phyloP scores from a whole-genome alignment of 768 basidiomycete genomes.

The Termitomyces bulborhizus region DNA sequence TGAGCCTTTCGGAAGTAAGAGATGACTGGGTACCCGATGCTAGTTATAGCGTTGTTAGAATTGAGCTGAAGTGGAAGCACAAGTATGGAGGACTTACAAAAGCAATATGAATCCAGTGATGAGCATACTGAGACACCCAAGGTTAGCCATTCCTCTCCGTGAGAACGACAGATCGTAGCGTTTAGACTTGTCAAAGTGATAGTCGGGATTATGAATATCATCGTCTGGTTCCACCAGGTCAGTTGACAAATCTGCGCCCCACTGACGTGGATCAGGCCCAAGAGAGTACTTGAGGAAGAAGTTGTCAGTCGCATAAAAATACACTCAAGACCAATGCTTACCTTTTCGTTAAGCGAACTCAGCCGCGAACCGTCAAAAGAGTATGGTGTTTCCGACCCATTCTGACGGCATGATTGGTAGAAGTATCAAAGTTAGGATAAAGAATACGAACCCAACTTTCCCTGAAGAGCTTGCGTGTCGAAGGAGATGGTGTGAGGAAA shows the following conservation, averaged over 20 bases:
- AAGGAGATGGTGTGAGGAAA: constrained; percentile 18
- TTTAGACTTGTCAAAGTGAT: constrained; percentile 19
- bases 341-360: constrained; percentile 40
- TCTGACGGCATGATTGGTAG: constrained; percentile 9
- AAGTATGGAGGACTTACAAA: constrained; percentile 41
- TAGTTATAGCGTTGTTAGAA: constrained; percentile 8
- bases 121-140: constrained; percentile 62
- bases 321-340: constrained; percentile 12
- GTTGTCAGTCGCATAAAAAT: neutral
- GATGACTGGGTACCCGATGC: constrained; percentile 44
- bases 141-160: constrained; percentile 60
- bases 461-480: constrained; percentile 27
- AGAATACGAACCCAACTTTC: constrained; percentile 32
- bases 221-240: constrained; percentile 63
- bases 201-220: constrained; percentile 63
- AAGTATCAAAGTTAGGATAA: neutral
- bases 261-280: constrained; percentile 56
- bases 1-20: constrained; percentile 15
- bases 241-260: constrained; percentile 56
- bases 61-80: neutral
- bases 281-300: constrained; percentile 51
- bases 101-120: constrained; percentile 40
- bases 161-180: constrained; percentile 42
- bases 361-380: constrained; percentile 34
- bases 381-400: constrained; percentile 38